Evolutionary conservation across 2,329 filamentous ascomycete genomes (phyloP).

Genomic region (Fusarium guadeloupense): DNA sequence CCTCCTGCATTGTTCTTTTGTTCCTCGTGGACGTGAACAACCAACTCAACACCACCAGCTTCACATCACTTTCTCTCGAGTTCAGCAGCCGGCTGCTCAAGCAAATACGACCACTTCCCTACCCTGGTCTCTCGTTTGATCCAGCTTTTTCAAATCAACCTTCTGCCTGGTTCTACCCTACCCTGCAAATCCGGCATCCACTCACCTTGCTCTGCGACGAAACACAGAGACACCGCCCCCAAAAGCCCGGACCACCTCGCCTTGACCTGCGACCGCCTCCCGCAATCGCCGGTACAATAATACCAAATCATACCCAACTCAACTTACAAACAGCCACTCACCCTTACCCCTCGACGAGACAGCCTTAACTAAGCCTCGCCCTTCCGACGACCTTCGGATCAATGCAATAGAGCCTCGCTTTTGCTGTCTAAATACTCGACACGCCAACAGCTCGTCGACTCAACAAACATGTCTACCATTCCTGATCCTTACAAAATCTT

Average conservation of each 20-base stretch:
- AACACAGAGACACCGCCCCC: conserved; percentile 42
- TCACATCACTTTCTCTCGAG: conserved; percentile 37
- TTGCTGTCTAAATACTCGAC: conserved; percentile 31
- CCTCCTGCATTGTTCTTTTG: conserved; percentile 42
- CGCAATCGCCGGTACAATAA: conserved; percentile 30
- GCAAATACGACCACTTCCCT: conserved; percentile 33
- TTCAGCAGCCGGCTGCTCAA: conserved; percentile 46
- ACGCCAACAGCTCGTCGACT: conserved; percentile 21
- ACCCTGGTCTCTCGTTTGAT: conserved; percentile 41
- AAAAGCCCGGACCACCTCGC: conserved; percentile 40
- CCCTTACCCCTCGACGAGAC: conserved; percentile 30
- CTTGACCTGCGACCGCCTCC: conserved; percentile 15
- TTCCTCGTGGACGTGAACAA: conserved; percentile 43
- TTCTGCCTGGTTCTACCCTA: conserved; percentile 41
- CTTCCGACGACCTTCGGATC: conserved; percentile 35
- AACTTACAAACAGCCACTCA: conserved; percentile 38
- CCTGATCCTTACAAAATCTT: conserved; percentile 84
- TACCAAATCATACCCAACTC: conserved; percentile 33
- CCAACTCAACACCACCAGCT: conserved; percentile 37
- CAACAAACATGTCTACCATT: conserved; percentile 58
- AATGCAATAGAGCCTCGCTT: conserved; percentile 37
- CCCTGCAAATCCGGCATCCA: conserved; percentile 39
- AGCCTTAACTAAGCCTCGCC: conserved; percentile 41
- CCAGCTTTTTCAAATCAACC: conserved; percentile 39
- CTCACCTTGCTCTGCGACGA: conserved; percentile 40